phyloP scores from a whole-genome alignment of 768 basidiomycete species.

The Butyriboletus loyo region DNA sequence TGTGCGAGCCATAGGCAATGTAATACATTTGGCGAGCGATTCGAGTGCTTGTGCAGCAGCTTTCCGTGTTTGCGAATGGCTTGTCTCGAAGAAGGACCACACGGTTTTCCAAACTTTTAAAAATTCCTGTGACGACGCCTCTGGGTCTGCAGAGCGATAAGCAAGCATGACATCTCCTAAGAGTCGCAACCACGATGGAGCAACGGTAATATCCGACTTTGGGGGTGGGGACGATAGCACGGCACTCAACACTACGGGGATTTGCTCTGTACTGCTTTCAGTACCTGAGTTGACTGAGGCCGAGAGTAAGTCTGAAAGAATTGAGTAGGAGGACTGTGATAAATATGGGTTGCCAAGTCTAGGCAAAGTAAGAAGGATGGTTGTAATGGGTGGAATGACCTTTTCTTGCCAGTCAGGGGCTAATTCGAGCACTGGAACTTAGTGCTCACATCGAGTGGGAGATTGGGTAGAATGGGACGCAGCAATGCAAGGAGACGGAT shows the following conservation, averaged over 20 bases:
- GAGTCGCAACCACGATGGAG: conserved; percentile 77
- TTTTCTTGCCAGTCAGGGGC: conserved; percentile 33
- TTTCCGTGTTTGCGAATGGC: conserved; percentile 56
- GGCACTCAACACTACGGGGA: conserved; percentile 60
- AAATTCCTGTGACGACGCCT: conserved; percentile 53
- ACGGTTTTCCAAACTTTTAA: conserved; percentile 67
- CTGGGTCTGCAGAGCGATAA: conserved; percentile 49
- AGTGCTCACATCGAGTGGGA: conserved; percentile 67
- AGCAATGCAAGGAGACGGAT: conserved; percentile 77
- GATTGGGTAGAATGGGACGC: conserved; percentile 53
- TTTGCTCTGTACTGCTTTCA: conserved; percentile 48
- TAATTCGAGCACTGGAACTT: conserved; percentile 3
- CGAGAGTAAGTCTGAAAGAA: conserved; percentile 78
- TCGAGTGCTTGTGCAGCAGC: conserved; percentile 62
- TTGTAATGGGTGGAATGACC: conserved; percentile 70
- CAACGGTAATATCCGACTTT: conserved; percentile 62
- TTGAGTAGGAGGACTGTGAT: conserved; percentile 81
- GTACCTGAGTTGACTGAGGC: conserved; percentile 49
- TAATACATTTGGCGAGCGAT: conserved; percentile 67
- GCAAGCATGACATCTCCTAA: conserved; percentile 72
- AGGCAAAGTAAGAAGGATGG: conserved; percentile 74
- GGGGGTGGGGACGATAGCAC: conserved; percentile 67
- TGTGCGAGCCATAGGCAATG: conserved; percentile 52
- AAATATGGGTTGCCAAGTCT: conserved; percentile 87
- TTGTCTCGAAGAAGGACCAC: conserved; percentile 78